These are phyloP conservation scores for Pistacia atlantica DNA, from an alignment of 345 rosid species.

Conservation along the genomic window DNA sequence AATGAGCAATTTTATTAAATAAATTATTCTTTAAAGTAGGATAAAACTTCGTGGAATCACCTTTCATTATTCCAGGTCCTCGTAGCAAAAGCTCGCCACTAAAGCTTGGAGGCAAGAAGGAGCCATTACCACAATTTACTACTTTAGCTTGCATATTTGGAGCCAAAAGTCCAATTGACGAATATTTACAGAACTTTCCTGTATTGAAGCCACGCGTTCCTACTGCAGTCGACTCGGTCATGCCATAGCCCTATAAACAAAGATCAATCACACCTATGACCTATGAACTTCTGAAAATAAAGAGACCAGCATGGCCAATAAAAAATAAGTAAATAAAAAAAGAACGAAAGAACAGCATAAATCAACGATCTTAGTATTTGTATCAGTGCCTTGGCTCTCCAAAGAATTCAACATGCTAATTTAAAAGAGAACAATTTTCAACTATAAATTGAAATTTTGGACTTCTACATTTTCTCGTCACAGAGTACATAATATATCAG, in stretches of 20 bases:
- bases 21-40: background rate
- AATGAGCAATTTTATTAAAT: background rate
- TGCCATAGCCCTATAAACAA: slow-evolving; percentile 73
- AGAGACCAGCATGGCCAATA: background rate
- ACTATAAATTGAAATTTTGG: background rate
- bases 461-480: background rate
- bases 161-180: slow-evolving; percentile 79
- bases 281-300: background rate
- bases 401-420: slow-evolving; percentile 3
- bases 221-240: slow-evolving; percentile 86
- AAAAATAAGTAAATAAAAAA: background rate
- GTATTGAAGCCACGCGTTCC: slow-evolving; percentile 81
- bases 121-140: slow-evolving; percentile 63
- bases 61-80: slow-evolving; percentile 81
- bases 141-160: slow-evolving; percentile 86
- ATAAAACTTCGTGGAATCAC: slow-evolving; percentile 29
- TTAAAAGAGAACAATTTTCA: background rate
- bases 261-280: background rate
- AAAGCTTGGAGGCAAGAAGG: slow-evolving; percentile 61
- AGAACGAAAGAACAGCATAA: background rate
- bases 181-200: slow-evolving; percentile 35
- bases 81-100: slow-evolving; percentile 88
- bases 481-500: background rate
- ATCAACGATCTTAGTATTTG: background rate
- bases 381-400: background rate